phyloP scores from a whole-genome alignment of 1,284 basidiomycete species.

The Malassezia slooffiae region DNA sequence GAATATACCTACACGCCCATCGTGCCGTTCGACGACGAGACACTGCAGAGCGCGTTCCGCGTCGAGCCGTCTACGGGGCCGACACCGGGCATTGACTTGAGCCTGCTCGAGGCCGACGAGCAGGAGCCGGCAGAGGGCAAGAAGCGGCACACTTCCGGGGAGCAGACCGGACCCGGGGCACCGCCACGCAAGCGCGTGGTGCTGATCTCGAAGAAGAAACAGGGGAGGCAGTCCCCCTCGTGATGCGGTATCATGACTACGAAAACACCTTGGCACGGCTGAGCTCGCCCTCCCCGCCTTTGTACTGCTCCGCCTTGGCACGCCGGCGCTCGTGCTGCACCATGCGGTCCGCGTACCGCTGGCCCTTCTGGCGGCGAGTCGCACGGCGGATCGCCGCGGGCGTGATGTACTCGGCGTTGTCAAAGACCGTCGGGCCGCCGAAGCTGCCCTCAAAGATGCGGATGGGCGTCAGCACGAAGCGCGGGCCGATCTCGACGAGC shows the following conservation, averaged over 20 bases:
- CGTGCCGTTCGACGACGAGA: conserved; percentile 9
- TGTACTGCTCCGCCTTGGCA: conserved; percentile 59
- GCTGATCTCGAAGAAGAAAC: conserved; percentile 14
- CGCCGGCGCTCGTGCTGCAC: conserved; percentile 61
- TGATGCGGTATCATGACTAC: conserved; percentile 44
- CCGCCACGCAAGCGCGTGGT: conserved; percentile 14
- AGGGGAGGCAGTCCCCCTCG: background rate
- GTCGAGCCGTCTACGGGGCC: conserved; percentile 1
- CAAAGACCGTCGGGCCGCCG: conserved; percentile 84
- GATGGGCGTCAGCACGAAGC: conserved; percentile 94
- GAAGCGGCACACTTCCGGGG: conserved; percentile 1
- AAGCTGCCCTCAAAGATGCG: conserved; percentile 81
- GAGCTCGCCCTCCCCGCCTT: conserved; percentile 65
- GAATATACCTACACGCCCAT: conserved; percentile 16
- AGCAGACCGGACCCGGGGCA: conserved; percentile 6
- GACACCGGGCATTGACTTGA: conserved; percentile 6
- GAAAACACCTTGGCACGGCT: conserved; percentile 79
- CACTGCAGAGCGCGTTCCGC: conserved; percentile 4
- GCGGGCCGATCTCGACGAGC: conserved; percentile 64
- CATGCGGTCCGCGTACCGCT: conserved; percentile 69
- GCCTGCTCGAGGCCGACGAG: conserved; percentile 13
- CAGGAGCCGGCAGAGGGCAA: conserved; percentile 5
- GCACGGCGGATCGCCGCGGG: conserved; percentile 70
- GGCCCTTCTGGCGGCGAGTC: conserved; percentile 61
- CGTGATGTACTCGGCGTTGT: conserved; percentile 88